Percentiles rank a stretch among this genome's conserved stretches.
Conservation (phyloP, 495 filamentous ascomycete species). For the Rusavskia elegans region DNA sequence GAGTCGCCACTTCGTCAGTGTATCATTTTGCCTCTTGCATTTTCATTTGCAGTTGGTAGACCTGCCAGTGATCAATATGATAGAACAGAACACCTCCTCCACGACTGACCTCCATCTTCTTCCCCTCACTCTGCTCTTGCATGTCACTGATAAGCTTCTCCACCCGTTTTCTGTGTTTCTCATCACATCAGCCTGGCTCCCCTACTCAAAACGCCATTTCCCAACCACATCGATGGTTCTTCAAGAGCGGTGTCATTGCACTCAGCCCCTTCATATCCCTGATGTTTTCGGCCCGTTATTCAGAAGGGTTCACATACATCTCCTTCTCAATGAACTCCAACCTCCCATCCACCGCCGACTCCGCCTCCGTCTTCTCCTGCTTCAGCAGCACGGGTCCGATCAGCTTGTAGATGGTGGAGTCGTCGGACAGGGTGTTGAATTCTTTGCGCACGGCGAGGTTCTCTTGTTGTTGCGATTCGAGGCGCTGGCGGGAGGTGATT, state of each 20-base stretch:
- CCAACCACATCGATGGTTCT: no score
- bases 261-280: no score
- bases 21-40: background rate
- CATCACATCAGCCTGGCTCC: background rate
- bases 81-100: background rate
- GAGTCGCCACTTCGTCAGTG: background rate
- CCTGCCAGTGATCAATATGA: background rate
- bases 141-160: conserved; percentile 67
- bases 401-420: conserved; percentile 86
- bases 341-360: conserved; percentile 75
- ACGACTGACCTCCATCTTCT: conserved; percentile 50
- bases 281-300: no score
- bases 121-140: conserved; percentile 67
- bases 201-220: background rate
- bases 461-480: conserved; percentile 88
- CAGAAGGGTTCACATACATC: conserved; percentile 42
- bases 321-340: conserved; percentile 88
- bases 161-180: conserved; percentile 50
- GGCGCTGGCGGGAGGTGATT: conserved; percentile 71
- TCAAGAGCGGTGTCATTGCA: no score
- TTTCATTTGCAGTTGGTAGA: conserved; percentile 7
- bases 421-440: conserved; percentile 60
- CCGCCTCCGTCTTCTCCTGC: conserved; percentile 78
- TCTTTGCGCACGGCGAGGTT: conserved; percentile 86
- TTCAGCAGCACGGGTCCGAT: conserved; percentile 87